Base-by-base conservation (phyloP, 129 eudicot species). In the Apium graveolens region DNA sequence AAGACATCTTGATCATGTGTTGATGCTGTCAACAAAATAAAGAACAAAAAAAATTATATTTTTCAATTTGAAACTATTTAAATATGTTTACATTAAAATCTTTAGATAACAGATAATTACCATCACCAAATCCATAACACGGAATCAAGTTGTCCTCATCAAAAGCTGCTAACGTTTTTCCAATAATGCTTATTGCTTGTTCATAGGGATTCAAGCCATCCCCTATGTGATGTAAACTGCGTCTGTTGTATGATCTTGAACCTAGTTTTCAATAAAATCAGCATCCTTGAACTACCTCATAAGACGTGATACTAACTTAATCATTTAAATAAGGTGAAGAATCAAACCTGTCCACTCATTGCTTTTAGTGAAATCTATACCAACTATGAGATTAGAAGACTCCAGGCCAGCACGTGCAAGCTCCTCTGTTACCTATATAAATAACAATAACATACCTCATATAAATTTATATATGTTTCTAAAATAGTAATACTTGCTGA, bases 71-170 rank as follows among this genome's bases (percentile, higher is more conserved):
- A 27, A 49, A 60, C 12, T 1, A 60, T 1, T 14, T 6, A 77
- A 44, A 48, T 20, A 35, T 65, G 37, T 55, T 39, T 16, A 68
- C n/a, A 68, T 32, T 69, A 43, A 11, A 38, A 76, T 17, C 32
- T 73, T n/a, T 82, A 66, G 78, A 62, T 60, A 46, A 5, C 34
- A 79, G 57, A 81, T 66, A 62, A n/a, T 27, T 96, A 96, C 99
- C 99, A 83, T 96, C 99, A 78, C 99, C 99, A 80, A 96, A 96
- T 71, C 99, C 99, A 75, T 73, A 96, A 81, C 99, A 96, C 21
- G 97, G 97, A 77, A 96, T 96, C 86, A 96, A 80, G 79, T 96
- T 96, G 84, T 96, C 99, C 63, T 96, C 99, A 68, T 96, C 99
- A 81, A 96, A 96, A 68, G 92, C 91, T 34, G 95, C 90, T 77